Base-by-base conservation (phyloP, 805 yeast species). In the Sugiyamaella chiloensis region DNA sequence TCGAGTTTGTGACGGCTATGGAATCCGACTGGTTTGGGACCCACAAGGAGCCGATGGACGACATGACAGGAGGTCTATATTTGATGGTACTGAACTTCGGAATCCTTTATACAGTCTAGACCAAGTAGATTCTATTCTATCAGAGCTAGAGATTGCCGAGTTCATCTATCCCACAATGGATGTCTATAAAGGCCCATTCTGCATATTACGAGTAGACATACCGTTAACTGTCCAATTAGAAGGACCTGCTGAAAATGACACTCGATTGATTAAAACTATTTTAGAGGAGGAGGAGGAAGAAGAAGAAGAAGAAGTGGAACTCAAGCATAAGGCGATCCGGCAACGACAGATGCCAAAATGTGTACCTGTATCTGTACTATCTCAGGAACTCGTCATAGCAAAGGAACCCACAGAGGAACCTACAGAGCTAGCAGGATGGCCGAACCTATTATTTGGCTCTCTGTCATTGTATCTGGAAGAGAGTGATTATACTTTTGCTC, bases 1-100 rank as follows among this genome's bases (percentile, higher is more conserved):
- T n/a, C 24, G 56, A 14, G 26, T 17, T 3, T 56, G 60, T 41
- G 60, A 56, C 39, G 60, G 60, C 17, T 56, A 56, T 41, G 60
- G 55, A 5, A 54, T 56, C n/a, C 32, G 60, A 35, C 52, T 56
- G 12, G 55, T 52, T 26, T 56, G 60, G 60, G 37, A 34, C 21
- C 37, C 14, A 19, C 37, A 34, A 5, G 37, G 19, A 5, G 19
- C 14, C 20, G 20, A n/a, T 12, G 21, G 37, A 5, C 14, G 19
- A 34, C 20, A 34, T 34, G 37, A 34, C 21, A 5, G 37, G 4
- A 34, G 37, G 20, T 34, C 37, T 12, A 34, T 34, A 14, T 34
- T 34, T 8, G 37, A 34, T 21, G 37, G 37, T 12, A 16, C 37
- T 4, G 37, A 34, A 16, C 37, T 34, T 19, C 11, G 20, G 20